A percentile compares a stretch with the other conserved stretches of the same genome.
Conservation (phyloP, 2,329 filamentous ascomycete species). For the Xylogone sp. region DNA sequence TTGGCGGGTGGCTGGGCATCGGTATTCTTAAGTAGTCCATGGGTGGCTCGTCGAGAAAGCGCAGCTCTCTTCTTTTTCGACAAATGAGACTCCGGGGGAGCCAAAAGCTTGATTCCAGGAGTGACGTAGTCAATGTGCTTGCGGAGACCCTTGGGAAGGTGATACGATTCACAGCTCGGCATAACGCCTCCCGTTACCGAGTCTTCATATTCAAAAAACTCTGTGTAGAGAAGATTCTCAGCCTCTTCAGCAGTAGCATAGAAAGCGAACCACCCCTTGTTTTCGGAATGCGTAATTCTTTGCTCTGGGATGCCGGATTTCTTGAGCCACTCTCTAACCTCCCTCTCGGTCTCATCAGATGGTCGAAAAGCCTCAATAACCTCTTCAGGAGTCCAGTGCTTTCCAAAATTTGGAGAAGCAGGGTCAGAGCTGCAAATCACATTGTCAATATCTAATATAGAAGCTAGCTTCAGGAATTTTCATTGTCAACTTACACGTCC, state of each 20-base stretch:
- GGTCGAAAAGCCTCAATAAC: constrained; percentile 30
- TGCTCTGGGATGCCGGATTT: constrained; percentile 21
- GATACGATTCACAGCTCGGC: constrained; percentile 32
- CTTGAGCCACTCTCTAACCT: constrained; percentile 25
- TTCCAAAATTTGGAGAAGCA: constrained; percentile 28
- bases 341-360: constrained; percentile 20
- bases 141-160: constrained; percentile 43
- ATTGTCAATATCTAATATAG: constrained; percentile 25
- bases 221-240: constrained; percentile 32
- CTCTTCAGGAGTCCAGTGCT: constrained; percentile 23
- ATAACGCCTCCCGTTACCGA: constrained; percentile 33
- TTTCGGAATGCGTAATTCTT: constrained; percentile 30
- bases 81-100: not conserved
- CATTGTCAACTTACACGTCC: constrained; percentile 20
- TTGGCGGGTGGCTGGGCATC: constrained; percentile 8
- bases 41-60: not conserved
- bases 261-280: constrained; percentile 34
- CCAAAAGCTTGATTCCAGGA: constrained; percentile 15
- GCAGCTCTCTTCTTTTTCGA: constrained; percentile 17
- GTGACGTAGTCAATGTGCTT: constrained; percentile 47
- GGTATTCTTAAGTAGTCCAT: not conserved
- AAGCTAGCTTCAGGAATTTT: constrained; percentile 31
- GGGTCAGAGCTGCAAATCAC: constrained; percentile 20
- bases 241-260: constrained; percentile 31
- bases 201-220: constrained; percentile 42